Evolutionary conservation across 148 eudicot species (phyloP).

Genomic region (Chenopodium album): DNA sequence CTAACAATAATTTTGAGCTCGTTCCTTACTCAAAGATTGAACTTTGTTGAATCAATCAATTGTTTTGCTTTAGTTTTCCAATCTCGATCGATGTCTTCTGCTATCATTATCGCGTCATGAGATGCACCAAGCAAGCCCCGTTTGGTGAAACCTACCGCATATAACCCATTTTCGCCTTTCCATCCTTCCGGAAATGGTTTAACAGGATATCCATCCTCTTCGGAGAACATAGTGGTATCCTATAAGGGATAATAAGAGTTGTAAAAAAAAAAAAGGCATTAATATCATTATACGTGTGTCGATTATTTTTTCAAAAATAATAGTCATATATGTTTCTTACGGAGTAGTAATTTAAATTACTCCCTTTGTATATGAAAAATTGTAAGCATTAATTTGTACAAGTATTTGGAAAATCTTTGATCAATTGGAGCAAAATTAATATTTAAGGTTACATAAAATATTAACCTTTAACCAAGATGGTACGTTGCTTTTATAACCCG

Average conservation of each 20-base stretch:
- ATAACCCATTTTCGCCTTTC: slow-evolving; percentile 78
- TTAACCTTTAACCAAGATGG: slow-evolving; percentile 71
- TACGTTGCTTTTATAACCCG: slow-evolving; percentile 75
- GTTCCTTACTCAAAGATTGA: slow-evolving; percentile 8
- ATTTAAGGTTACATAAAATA: background rate
- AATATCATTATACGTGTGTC: no score
- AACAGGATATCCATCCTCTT: slow-evolving; percentile 57
- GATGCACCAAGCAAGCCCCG: slow-evolving; percentile 68
- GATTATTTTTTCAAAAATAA: no score
- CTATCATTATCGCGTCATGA: slow-evolving; percentile 56
- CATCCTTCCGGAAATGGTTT: slow-evolving; percentile 71
- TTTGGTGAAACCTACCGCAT: slow-evolving; percentile 68
- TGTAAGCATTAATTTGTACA: background rate
- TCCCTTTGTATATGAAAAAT: background rate
- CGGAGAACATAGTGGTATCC: slow-evolving; percentile 52
- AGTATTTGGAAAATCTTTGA: background rate
- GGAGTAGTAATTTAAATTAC: no score
- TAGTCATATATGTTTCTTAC: no score
- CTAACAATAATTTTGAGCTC: background rate
- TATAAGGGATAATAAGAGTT: slow-evolving; percentile 4
- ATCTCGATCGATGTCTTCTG: slow-evolving; percentile 52
- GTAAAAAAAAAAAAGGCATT: no score
- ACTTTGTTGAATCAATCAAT: slow-evolving; percentile 17
- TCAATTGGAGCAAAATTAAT: background rate
- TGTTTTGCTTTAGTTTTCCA: slow-evolving; percentile 38